phyloP scores from a whole-genome alignment of 768 basidiomycete species.

The Auricularia sp. region DNA sequence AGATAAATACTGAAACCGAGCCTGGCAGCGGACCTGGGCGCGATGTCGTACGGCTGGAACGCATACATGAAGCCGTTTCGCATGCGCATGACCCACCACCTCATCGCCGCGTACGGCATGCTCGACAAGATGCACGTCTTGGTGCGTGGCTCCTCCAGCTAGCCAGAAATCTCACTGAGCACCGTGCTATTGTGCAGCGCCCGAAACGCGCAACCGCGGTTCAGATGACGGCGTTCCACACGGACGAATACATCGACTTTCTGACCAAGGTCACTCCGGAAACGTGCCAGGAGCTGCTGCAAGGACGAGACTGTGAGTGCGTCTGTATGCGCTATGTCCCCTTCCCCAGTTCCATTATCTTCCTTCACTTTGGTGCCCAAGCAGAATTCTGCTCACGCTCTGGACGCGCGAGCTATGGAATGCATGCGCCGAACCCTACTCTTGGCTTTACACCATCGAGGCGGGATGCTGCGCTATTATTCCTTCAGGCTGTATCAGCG shows the following conservation, averaged over 20 bases:
- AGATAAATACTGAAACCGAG: no score
- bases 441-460: no score
- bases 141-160: conserved; percentile 33
- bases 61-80: conserved; percentile 97
- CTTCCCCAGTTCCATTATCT: no score
- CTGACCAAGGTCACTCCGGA: conserved; percentile 83
- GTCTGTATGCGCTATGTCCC: neutral
- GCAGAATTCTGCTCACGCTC: no score
- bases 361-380: no score
- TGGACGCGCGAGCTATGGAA: no score
- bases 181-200: conserved; percentile 29
- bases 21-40: conserved; percentile 33
- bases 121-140: conserved; percentile 89
- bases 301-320: conserved; percentile 69
- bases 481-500: no score
- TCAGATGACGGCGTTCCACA: conserved; percentile 89
- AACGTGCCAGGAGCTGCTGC: conserved; percentile 69
- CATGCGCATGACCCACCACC: conserved; percentile 87
- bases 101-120: conserved; percentile 86
- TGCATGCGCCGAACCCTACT: no score
- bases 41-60: conserved; percentile 74
- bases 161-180: neutral
- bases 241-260: conserved; percentile 96
- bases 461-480: no score
- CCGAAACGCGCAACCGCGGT: conserved; percentile 61